Base-by-base conservation (phyloP, 371 early-diverging fungal species). In the Mucor lusitanicus region DNA sequence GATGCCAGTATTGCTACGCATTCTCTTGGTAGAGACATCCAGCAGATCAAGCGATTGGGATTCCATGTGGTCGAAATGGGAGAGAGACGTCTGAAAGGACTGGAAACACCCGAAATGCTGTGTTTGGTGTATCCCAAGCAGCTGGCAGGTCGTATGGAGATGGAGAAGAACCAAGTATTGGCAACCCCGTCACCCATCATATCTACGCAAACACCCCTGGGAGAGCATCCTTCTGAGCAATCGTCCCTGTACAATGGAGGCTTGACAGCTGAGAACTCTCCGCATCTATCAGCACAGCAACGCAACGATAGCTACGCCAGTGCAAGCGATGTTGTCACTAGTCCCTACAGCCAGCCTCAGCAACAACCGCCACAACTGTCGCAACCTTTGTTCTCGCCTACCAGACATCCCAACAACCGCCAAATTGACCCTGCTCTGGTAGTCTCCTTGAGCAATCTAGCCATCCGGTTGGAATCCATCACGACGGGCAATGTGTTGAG, bases 41-140 rank as follows among this genome's bases (percentile, higher is more conserved):
- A 82, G 56, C 86, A 86, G 15, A 79, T 95, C 12, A 87, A 87
- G 60, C 86, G 87, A 42, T 79, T 94, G 54, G 94, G 93, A 1
- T 86, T 93, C 44, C 79, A 86, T 48, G 75, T 91, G 4, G 85
- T 91, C 66, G 88, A 87, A 35, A 81, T 96, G 15, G 97, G 96
- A 6, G 94, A 94, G 69, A 83, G 83, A 21, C 90, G 91, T 59
- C 80, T 97, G 19, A 95, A 95, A 76, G 97, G 97, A 0, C 72
- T 97, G 27, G 97, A 97, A 74, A 92, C 91, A 1, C 92, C 95
- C 1, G 97, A 97, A 73, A 83, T 88, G 70, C 76, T 97, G n/a
- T 90, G 88, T 39, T 69, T 91, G 65, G 88, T 95, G 0, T 92
- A 88, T 59, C 88, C 91, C 3, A 83, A 85, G 7, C 77, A 82